Conservation (phyloP, 192 early-diverging fungal genomes). For the Ambispora gerdemannii region DNA sequence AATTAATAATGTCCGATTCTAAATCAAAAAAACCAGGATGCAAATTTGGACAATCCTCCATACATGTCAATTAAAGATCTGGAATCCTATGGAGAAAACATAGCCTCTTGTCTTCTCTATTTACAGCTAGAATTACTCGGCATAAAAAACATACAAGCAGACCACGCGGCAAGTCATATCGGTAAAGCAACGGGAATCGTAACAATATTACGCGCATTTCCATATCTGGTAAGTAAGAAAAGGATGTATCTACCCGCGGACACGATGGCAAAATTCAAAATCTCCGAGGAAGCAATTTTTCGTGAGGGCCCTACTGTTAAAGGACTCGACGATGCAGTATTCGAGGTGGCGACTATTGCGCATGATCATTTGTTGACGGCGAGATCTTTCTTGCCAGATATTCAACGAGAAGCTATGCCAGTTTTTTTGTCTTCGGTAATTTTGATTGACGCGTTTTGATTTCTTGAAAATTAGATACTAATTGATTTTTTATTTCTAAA, state of each 20-base stretch:
- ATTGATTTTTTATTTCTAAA: constrained; percentile 13
- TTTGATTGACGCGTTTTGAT: not conserved
- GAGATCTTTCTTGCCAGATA: constrained; percentile 55
- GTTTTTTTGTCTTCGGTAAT: constrained; percentile 67
- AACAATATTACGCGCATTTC: constrained; percentile 69
- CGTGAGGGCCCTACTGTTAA: constrained; percentile 50
- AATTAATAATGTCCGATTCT: no score
- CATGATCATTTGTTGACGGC: constrained; percentile 73
- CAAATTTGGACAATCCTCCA: constrained; percentile 56
- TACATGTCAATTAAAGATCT: constrained; percentile 73
- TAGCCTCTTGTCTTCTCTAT: constrained; percentile 82
- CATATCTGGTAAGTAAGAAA: constrained; percentile 65
- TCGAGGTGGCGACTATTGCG: constrained; percentile 82
- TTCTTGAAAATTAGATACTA: not conserved
- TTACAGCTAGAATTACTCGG: constrained; percentile 85
- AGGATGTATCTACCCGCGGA: constrained; percentile 73
- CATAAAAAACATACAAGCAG: constrained; percentile 73
- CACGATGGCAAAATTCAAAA: constrained; percentile 70
- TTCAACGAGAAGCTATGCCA: constrained; percentile 63
- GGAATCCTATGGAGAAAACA: constrained; percentile 87
- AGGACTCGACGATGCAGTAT: constrained; percentile 73
- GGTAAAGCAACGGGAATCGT: constrained; percentile 87
- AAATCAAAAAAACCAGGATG: constrained; percentile 45
- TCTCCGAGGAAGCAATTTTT: constrained; percentile 76
- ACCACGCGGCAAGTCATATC: constrained; percentile 87